Conservation (phyloP, 1,139 yeast species). For the Geotrichum cucujoidarum region DNA sequence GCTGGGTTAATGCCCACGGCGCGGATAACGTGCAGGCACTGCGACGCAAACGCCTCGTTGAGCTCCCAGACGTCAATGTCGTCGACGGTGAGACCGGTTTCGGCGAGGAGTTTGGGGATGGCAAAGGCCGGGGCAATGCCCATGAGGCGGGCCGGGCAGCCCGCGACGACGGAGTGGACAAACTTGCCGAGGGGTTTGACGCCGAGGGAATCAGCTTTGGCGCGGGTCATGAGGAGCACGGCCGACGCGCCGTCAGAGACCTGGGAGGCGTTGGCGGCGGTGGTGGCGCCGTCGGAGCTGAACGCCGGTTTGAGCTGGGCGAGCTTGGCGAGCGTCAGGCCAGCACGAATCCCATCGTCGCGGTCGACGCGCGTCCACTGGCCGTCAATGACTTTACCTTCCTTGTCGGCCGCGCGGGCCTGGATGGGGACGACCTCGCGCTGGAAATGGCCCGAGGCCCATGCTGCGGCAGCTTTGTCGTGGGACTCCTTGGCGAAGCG, state of each 20-base stretch:
- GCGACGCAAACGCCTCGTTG: slow-evolving; percentile 45
- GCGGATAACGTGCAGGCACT: slow-evolving; percentile 38
- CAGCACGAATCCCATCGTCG: slow-evolving; percentile 39
- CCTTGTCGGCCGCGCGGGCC: slow-evolving; percentile 34
- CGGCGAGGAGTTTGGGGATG: slow-evolving; percentile 36
- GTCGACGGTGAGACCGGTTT: slow-evolving; percentile 29
- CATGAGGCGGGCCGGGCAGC: slow-evolving; percentile 41
- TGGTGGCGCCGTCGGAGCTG: slow-evolving; percentile 39
- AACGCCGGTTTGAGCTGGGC: slow-evolving; percentile 39
- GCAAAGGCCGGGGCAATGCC: slow-evolving; percentile 44
- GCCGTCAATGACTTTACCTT: slow-evolving; percentile 24
- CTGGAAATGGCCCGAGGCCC: slow-evolving; percentile 39
- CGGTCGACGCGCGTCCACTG: slow-evolving; percentile 26
- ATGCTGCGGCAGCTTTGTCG: slow-evolving; percentile 39
- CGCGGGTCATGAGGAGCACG: slow-evolving; percentile 40
- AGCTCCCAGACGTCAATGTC: slow-evolving; percentile 42
- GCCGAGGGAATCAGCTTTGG: slow-evolving; percentile 39
- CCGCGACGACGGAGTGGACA: slow-evolving; percentile 40
- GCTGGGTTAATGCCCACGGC: slow-evolving; percentile 36
- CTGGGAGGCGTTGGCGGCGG: slow-evolving; percentile 45
- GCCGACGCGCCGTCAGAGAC: slow-evolving; percentile 45
- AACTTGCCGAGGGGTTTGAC: slow-evolving; percentile 42
- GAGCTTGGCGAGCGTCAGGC: slow-evolving; percentile 36
- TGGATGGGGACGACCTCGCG: slow-evolving; percentile 40
- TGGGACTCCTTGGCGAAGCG: slow-evolving; percentile 41